phyloP scores from a whole-genome alignment of 768 basidiomycete genomes.

The Crassisporium funariophilum region DNA sequence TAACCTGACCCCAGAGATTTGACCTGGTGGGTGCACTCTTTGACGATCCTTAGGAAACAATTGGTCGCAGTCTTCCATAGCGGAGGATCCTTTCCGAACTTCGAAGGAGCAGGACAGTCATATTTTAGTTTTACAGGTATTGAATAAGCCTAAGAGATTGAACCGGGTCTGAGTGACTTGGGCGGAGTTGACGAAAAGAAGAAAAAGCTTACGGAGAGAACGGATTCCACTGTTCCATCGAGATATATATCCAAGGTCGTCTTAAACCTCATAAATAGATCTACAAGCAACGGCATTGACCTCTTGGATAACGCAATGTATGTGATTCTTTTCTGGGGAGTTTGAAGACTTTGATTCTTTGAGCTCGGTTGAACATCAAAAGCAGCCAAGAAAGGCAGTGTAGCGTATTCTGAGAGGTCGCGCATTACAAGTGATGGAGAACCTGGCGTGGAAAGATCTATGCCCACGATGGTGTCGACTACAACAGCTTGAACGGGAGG shows the following conservation, averaged over 20 bases:
- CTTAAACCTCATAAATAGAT: conserved; percentile 74
- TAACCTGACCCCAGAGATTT: conserved; percentile 43
- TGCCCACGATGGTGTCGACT: conserved; percentile 64
- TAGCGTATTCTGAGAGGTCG: conserved; percentile 84
- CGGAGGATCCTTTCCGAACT: conserved; percentile 83
- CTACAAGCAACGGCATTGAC: conserved; percentile 80
- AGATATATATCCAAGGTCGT: conserved; percentile 62
- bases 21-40: conserved; percentile 60
- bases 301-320: conserved; percentile 91
- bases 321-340: conserved; percentile 68
- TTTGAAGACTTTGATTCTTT: conserved; percentile 42
- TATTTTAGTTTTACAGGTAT: conserved; percentile 95
- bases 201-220: conserved; percentile 64
- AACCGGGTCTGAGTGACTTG: neutral
- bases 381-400: conserved; percentile 84
- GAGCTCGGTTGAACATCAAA: conserved; percentile 57
- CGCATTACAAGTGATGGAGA: conserved; percentile 74
- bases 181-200: neutral
- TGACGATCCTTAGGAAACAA: conserved; percentile 73
- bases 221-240: conserved; percentile 83
- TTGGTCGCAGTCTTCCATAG: conserved; percentile 96
- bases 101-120: conserved; percentile 88
- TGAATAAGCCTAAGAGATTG: conserved; percentile 65
- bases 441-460: conserved; percentile 65
- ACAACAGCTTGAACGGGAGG: conserved; percentile 80